Evolutionary conservation across 306 rosid species (phyloP), one percentile per base, ranked within the genome.

Genomic region (Canavalia ensiformis): DNA sequence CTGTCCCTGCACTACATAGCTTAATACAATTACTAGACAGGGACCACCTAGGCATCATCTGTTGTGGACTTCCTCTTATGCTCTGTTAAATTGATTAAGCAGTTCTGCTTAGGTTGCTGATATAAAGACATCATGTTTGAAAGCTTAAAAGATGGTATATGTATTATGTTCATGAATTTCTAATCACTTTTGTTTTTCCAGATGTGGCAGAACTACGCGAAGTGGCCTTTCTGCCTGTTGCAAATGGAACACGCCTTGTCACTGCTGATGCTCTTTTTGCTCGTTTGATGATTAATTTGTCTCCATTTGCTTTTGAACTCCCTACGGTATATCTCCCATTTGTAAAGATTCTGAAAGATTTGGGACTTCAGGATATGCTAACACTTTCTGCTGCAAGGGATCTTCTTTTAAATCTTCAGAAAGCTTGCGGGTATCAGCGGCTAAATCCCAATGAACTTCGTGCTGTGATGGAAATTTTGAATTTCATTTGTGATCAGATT

Each of bases 291-390:
- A 83, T 95, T 84, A 95, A 93, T 84, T 88, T 95, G 83, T 95
- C 99, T 52, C 99, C 99, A 8, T 93, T 95, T 91, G 95, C 97
- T 71, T 95, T 95, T 88, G 97, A 95, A 85, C 97, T 95, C 77
- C 97, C 97, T 49, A 31, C 95, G 7, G 74, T 80, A 72, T 95
- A 95, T 87, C 97, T 93, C 74, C 94, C 99, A 63, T 95, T 87
- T 2, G 88, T 88, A 78, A 95, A 91, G 87, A 88, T 93, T 83
- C 94, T 95, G 63, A 90, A 91, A 85, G 95, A 88, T 83, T 88
- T 95, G 87, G 97, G 97, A 82, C 97, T 95, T 69, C 99, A 95
- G 84, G 97, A 95, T 33, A 59, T 71, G 59, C 86, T 95, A 67
- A 90, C 97, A 78, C 90, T 87, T 87, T 78, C 92, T 76, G 90